Conservation (phyloP, 164 flowering plant species). For the Umbilicus rupestris region DNA sequence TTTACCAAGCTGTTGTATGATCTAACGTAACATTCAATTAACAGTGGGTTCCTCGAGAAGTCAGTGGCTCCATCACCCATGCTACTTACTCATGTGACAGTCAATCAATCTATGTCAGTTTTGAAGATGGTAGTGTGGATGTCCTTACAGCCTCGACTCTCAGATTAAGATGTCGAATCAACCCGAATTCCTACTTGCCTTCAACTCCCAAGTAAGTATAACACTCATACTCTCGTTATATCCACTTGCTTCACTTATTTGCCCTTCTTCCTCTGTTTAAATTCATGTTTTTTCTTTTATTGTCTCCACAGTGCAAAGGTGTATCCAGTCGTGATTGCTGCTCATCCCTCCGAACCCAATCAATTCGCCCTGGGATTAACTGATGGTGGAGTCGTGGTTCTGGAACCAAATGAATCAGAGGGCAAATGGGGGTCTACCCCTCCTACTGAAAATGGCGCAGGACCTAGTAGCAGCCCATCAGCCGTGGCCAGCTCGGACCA, state of each 20-base stretch:
- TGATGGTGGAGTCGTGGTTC: constrained; percentile 72
- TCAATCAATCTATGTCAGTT: constrained; percentile 66
- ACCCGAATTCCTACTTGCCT: constrained; percentile 56
- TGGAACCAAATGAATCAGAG: constrained; percentile 79
- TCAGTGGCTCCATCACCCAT: constrained; percentile 60
- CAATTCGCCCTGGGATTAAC: constrained; percentile 76
- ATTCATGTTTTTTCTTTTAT: neutral
- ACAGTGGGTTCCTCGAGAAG: constrained; percentile 72
- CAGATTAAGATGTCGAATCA: constrained; percentile 62
- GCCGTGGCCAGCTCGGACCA: constrained; percentile 43
- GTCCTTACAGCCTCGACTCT: constrained; percentile 52
- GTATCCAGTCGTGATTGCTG: constrained; percentile 64
- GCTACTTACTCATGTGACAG: constrained; percentile 93
- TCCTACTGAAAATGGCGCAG: constrained; percentile 57
- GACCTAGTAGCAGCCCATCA: constrained; percentile 34
- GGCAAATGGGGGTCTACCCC: constrained; percentile 77
- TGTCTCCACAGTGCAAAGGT: constrained; percentile 40
- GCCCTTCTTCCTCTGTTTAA: neutral
- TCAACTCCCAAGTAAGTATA: constrained; percentile 45
- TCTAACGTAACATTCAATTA: neutral
- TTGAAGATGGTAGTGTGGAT: constrained; percentile 68
- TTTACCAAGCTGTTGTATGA: neutral
- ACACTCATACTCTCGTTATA: neutral
- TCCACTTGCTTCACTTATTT: neutral
- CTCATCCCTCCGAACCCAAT: constrained; percentile 73